These are phyloP conservation scores for Amoebophrya sp. DNA, from an alignment of 169 alveolate genomes.

Conservation along the genomic window DNA sequence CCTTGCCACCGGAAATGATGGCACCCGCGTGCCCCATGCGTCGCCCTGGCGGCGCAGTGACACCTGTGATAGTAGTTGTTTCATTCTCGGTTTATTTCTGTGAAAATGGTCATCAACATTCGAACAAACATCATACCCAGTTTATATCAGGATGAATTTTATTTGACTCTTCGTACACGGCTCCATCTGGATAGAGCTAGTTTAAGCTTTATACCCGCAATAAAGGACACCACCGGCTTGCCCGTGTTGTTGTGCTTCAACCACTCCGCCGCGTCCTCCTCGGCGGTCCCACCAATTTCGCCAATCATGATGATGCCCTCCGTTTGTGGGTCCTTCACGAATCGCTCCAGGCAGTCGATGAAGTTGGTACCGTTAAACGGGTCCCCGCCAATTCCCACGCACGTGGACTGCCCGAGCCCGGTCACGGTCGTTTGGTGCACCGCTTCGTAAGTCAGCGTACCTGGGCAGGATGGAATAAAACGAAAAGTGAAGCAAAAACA, in stretches of 20 bases:
- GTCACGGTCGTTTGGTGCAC: conserved; percentile 92
- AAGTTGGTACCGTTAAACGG: conserved; percentile 94
- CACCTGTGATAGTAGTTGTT: conserved; percentile 9
- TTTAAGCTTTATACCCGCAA: conserved; percentile 95
- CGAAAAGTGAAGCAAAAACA: not conserved
- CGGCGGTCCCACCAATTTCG: conserved; percentile 97
- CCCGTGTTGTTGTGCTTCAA: conserved; percentile 62
- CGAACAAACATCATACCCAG: no score
- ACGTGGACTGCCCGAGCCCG: conserved; percentile 95
- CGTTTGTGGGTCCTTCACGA: conserved; percentile 55
- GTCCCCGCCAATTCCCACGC: conserved; percentile 98
- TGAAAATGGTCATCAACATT: no score
- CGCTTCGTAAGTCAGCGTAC: conserved; percentile 61
- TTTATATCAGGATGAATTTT: no score
- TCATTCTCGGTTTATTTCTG: no score
- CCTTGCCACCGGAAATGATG: conserved; percentile 93
- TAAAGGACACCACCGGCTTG: conserved; percentile 90
- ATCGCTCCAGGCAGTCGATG: conserved; percentile 88
- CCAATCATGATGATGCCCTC: conserved; percentile 90
- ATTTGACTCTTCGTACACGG: no score
- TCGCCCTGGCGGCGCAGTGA: conserved; percentile 95
- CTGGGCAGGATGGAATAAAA: conserved; percentile 2
- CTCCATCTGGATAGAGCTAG: no score
- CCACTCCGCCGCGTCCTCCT: conserved; percentile 47
- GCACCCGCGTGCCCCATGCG: conserved; percentile 98